Evolutionary conservation across 306 rosid species (phyloP), one percentile per base, ranked within the genome.

Genomic region (Geum urbanum): DNA sequence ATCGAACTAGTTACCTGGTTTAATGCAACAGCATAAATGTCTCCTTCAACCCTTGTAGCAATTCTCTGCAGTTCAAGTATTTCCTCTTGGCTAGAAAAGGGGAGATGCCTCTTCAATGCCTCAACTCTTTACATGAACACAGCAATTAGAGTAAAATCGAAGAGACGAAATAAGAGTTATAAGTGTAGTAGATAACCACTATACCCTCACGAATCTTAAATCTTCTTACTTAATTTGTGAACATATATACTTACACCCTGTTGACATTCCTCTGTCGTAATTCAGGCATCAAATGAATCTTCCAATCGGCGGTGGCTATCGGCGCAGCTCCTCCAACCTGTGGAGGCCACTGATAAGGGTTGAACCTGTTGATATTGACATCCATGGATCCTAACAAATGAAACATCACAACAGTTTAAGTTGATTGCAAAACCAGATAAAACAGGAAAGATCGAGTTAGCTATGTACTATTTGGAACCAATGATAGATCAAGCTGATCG

Each of bases 21-120:
- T 47, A 79, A 76, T 50, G 96, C 88, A 52, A 77, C 83, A 56
- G 69, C 10, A 71, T 73, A 86, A 72, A 88, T 79, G 81, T 89
- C 85, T 51, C 89, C 98, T 81, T 92, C 92, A 77, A 92, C 86
- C 80, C 91, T 89, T 70, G 69, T 77, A 67, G 95, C 95, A 71
- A 89, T 87, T 74, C 76, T 82, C 60, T 10, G 65, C 51, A 92
- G 87, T 78, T 86, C 87, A 50, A 2, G 76, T 61, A 86, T 48
- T 74, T 92, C 95, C 1, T 80, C 96, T 52, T 77, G 71, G 62
- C 84, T 88, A 59, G 85, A 62, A 74, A 77, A 67, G 9, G 91
- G 91, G 70, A 88, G 68, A 73, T 86, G 87, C 81, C 72, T 90
- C 84, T 81, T 85, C 72, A 88, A 72, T 0, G 86, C 82, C 6